Base-by-base conservation (phyloP, 179 eudicot genomes). In the Nepenthes alata region DNA sequence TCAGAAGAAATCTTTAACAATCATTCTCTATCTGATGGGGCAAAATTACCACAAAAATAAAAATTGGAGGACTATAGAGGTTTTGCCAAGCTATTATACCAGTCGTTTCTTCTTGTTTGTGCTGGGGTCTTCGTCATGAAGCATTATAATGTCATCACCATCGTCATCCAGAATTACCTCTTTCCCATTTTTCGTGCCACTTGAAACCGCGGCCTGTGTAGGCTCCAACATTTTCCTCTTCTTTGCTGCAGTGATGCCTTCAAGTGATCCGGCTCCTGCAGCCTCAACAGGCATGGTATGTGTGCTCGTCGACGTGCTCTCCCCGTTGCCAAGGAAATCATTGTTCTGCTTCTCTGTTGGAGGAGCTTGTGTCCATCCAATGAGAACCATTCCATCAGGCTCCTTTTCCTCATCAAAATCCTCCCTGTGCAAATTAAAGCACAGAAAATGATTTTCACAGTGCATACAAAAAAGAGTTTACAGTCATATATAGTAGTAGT, bases 361-460 rank as follows among this genome's bases (percentile, higher is more conserved):
- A 44, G 75, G 79, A 59, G 82, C 70, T 62, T 74, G 81, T 2
- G 88, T 73, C 98, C 94, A 89, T 71, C 97, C 98, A 48, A 81
- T 75, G 41, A 93, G 89, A 79, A 93, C 77, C 98, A 93, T 89
- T 3, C 84, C 90, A 77, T 89, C 97, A 25, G 96, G 98, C 79
- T 93, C 98, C 75, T 89, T 85, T 58, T 86, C 96, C 70, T 93
- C 95, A 48, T 87, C 96, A 74, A 89, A 93, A 53, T 89, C 90
- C 74, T 85, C 96, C 68, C 96, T 89, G 74, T 41, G 12, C 48
- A 64, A 68, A 44, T 11, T 38, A 35, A 37, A 41, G 57, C 2
- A 35, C 16, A 61, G 38, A 69, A 3, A 53, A 16, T 37, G 37
- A 58, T 25, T 25, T 25, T 25, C 25, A 25, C 25, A 25, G 25